A percentile compares a stretch with the other conserved stretches of the same genome.
Conservation (phyloP, 306 rosid genomes). For the Carpinus fangiana region DNA sequence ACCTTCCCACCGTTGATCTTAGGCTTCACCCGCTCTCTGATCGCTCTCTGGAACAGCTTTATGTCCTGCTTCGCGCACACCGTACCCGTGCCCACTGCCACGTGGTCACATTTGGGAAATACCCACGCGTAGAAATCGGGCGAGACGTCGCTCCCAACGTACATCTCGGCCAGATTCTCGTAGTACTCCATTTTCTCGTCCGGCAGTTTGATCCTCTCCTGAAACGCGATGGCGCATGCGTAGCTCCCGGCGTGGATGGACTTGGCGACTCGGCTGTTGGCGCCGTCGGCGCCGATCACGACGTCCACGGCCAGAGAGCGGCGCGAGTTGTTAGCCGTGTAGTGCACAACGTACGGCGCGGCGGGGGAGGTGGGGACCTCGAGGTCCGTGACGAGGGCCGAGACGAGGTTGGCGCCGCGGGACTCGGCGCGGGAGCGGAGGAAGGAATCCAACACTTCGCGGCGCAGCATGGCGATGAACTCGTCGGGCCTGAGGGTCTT, state of each 20-base stretch:
- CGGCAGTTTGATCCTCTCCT: conserved; percentile 73
- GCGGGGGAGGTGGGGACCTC: conserved; percentile 43
- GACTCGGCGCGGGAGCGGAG: conserved; percentile 77
- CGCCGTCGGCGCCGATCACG: conserved; percentile 86
- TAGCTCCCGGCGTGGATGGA: conserved; percentile 72
- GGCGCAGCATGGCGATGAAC: conserved; percentile 93
- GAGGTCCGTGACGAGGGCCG: conserved; percentile 64
- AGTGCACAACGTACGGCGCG: conserved; percentile 63
- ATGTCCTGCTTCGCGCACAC: conserved; percentile 63
- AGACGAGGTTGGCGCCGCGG: conserved; percentile 55
- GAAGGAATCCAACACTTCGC: conserved; percentile 84
- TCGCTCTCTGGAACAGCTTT: conserved; percentile 60
- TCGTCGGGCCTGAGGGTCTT: conserved; percentile 67
- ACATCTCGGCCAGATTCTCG: conserved; percentile 80
- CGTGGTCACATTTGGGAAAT: conserved; percentile 91
- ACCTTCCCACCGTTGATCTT: conserved; percentile 77
- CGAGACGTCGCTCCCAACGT: conserved; percentile 79
- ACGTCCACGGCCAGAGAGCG: conserved; percentile 65
- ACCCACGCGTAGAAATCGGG: conserved; percentile 97
- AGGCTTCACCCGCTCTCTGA: conserved; percentile 49
- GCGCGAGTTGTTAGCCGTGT: conserved; percentile 40
- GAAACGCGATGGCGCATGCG: conserved; percentile 82
- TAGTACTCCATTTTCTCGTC: conserved; percentile 80
- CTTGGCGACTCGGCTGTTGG: conserved; percentile 81
- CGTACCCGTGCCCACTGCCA: conserved; percentile 96